Percentiles rank a stretch among this genome's conserved stretches.
These are phyloP conservation scores for Carex cristatella DNA, from an alignment of 176 grass and related monocot genomes.

Conservation along the genomic window DNA sequence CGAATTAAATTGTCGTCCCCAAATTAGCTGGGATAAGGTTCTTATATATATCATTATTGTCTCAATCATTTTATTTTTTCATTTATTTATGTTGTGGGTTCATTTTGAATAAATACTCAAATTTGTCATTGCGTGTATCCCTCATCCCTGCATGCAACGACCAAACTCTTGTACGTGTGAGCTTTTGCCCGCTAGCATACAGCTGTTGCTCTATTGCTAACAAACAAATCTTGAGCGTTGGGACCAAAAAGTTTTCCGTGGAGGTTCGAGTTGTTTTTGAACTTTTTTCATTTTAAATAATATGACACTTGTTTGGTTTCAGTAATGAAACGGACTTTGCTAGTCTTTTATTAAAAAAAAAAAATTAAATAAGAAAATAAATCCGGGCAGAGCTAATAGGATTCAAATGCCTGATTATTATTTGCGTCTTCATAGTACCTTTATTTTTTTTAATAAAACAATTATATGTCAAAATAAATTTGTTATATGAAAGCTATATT, in stretches of 20 bases:
- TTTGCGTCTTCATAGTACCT: too few relatives aligned
- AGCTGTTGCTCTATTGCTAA: constrained; percentile 10
- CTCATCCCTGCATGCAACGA: not conserved
- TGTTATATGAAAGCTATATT: too few relatives aligned
- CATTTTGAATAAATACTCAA: not conserved
- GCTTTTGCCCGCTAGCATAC: not conserved
- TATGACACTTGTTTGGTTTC: too few relatives aligned
- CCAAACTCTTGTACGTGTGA: constrained; percentile 11
- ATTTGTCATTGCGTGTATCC: constrained; percentile 3
- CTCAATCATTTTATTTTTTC: not conserved
- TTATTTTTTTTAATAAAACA: too few relatives aligned
- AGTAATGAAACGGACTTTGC: too few relatives aligned
- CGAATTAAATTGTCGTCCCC: not conserved
- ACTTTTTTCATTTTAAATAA: not conserved
- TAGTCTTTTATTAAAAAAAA: too few relatives aligned
- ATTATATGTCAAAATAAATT: too few relatives aligned
- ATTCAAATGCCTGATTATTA: too few relatives aligned
- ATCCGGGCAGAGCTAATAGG: too few relatives aligned
- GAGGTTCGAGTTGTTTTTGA: not conserved
- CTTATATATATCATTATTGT: not conserved
- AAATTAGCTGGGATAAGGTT: not conserved
- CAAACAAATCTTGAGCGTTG: constrained; percentile 3
- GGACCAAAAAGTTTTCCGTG: not conserved
- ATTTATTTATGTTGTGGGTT: not conserved
- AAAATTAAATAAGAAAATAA: not conserved